Evolutionary conservation across 177 flowering plant species (phyloP).

Genomic region (Telopea speciosissima): DNA sequence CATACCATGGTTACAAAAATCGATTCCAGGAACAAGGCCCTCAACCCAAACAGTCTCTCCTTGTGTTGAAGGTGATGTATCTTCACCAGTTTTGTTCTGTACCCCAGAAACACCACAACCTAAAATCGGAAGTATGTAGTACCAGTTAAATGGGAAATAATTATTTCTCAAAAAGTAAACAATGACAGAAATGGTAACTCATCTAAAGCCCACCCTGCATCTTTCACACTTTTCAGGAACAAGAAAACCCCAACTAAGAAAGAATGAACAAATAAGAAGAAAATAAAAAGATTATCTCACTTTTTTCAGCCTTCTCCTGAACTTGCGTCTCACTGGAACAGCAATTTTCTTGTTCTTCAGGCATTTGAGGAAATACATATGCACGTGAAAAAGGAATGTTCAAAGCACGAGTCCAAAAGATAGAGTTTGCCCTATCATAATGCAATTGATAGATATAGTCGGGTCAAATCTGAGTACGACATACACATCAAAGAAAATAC

Average conservation of each 20-base stretch:
- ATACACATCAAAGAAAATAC: not conserved
- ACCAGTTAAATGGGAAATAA: not conserved
- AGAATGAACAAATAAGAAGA: not conserved
- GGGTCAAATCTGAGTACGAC: not conserved
- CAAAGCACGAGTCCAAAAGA: constrained; percentile 95
- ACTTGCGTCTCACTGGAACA: constrained; percentile 21
- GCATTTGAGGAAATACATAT: constrained; percentile 59
- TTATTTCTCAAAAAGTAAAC: not conserved
- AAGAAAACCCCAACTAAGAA: constrained; percentile 2
- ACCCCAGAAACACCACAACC: constrained; percentile 12
- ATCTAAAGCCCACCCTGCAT: not conserved
- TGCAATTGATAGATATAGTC: constrained; percentile 1
- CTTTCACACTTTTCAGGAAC: not conserved
- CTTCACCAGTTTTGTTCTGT: constrained; percentile 20
- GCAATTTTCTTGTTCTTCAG: constrained; percentile 28
- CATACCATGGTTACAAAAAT: constrained; percentile 98
- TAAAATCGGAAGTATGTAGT: constrained; percentile 7
- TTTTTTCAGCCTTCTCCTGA: constrained; percentile 22
- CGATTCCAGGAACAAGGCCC: constrained; percentile 97
- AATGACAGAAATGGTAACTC: not conserved
- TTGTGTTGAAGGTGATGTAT: constrained; percentile 23
- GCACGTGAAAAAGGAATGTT: constrained; percentile 83
- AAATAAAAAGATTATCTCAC: constrained; percentile 25
- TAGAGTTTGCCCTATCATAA: constrained; percentile 82
- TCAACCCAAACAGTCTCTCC: constrained; percentile 83